Conservation (phyloP, 208 protist genomes). For the Leptomonas seymouri region DNA sequence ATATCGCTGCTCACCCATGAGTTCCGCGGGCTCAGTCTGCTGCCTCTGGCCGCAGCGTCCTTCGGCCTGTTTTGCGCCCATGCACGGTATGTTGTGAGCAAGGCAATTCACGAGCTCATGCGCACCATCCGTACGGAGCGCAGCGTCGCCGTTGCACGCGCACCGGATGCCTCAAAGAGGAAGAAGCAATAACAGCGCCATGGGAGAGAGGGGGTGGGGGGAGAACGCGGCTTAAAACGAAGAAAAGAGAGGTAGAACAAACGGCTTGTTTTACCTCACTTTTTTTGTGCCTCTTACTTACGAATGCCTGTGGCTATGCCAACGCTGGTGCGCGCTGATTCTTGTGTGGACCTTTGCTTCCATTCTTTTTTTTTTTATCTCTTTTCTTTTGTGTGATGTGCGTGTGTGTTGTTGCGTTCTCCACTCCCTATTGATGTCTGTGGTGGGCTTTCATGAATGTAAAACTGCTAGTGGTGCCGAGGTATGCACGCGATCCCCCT, state of each 20-base stretch:
- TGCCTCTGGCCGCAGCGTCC: constrained; percentile 56
- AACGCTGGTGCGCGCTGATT: too few relatives aligned
- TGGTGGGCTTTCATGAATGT: too few relatives aligned
- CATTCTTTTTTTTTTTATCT: constrained; percentile 7
- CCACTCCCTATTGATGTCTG: background rate
- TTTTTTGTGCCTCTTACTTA: background rate
- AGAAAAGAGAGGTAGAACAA: constrained; percentile 6
- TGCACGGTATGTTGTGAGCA: constrained; percentile 42
- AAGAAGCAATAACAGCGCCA: background rate
- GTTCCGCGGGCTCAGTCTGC: constrained; percentile 61
- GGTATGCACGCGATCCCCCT: too few relatives aligned
- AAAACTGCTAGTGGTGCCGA: too few relatives aligned
- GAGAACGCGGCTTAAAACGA: background rate
- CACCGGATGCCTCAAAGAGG: background rate
- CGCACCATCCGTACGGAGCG: constrained; percentile 30
- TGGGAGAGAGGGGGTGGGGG: background rate
- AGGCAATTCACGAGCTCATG: constrained; percentile 51
- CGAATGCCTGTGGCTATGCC: background rate
- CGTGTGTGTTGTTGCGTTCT: background rate
- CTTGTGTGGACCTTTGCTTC: background rate
- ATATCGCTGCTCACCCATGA: constrained; percentile 57
- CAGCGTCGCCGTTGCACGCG: constrained; percentile 1
- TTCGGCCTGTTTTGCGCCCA: constrained; percentile 67
- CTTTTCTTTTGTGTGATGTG: constrained; percentile 10
- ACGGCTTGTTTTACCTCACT: too few relatives aligned